These are phyloP conservation scores for Colletotrichum noveboracense DNA, from an alignment of 2,329 filamentous ascomycete species.

Conservation along the genomic window DNA sequence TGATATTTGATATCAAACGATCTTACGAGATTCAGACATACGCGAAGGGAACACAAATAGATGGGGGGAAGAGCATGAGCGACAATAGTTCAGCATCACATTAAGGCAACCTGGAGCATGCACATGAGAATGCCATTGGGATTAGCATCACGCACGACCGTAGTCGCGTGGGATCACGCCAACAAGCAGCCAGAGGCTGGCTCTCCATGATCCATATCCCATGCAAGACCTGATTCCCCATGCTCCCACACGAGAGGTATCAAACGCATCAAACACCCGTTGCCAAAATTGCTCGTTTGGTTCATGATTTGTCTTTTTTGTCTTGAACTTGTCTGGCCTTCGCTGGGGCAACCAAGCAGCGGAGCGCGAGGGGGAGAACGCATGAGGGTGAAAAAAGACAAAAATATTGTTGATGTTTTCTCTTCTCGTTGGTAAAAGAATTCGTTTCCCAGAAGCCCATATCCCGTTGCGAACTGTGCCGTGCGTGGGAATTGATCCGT, in stretches of 20 bases:
- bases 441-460: neutral
- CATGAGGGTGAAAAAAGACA: neutral
- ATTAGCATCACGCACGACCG: neutral
- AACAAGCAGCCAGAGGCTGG: neutral
- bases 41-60: neutral
- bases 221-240: neutral
- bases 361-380: neutral
- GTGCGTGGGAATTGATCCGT: neutral
- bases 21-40: neutral
- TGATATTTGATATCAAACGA: neutral
- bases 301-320: conserved; percentile 3
- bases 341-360: conserved; percentile 12
- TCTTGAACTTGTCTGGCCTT: conserved; percentile 8
- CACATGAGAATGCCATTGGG: neutral
- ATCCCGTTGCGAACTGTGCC: neutral
- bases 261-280: conserved; percentile 5
- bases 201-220: conserved; percentile 14
- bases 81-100: neutral
- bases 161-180: neutral
- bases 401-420: neutral
- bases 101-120: neutral
- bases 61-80: neutral
- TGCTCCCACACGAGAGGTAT: conserved; percentile 4
- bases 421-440: neutral
- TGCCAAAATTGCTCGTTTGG: neutral